Evolutionary conservation across 164 flowering plant species (phyloP), one percentile per base, ranked within the genome.

Genomic region (Magnolia officinalis): DNA sequence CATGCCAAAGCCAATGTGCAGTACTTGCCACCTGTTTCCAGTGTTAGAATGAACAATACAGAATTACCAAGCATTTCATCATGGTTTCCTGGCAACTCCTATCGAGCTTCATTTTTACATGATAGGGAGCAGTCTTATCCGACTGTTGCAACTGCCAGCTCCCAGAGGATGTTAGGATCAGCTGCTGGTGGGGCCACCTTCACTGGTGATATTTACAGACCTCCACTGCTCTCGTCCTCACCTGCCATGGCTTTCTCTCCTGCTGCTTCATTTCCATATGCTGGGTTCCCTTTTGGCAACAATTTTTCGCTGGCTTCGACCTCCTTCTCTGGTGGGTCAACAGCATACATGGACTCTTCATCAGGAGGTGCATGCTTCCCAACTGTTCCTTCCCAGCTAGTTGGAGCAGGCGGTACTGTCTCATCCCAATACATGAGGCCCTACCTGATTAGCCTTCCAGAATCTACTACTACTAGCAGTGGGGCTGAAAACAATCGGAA

Each of bases 181-280:
- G 74, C 88, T 14, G n/a, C 89, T 65, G 86, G 84, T 73, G 85
- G 81, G 69, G 45, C 6, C 45, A 67, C 85, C 63, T 93, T 89
- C 76, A 76, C 81, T 75, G 86, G 87, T 49, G 98, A 93, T 74
- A 74, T 84, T 18, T 92, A 85, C 77, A 82, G 96, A 77, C 65
- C 24, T 51, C 84, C 96, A 5, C 90, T 92, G 67, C 81, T 95
- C 75, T 84, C 97, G 52, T 91, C 98, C 29, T 89, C 98, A 51
- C 50, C 77, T 23, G 50, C 72, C 55, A 67, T 75, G 71, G 63
- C 77, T 7, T 65, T 85, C 74, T 23, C 85, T 16, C 74, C 89
- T 31, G 66, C 78, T 51, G 4, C 85, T 66, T 81, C 88, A 16
- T 93, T 85, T 79, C 91, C 85, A 64, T 92, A 90, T 81, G 83